These are phyloP conservation scores for Pythium inflatum DNA, from an alignment of 352 stramenopile species.

Conservation along the genomic window DNA sequence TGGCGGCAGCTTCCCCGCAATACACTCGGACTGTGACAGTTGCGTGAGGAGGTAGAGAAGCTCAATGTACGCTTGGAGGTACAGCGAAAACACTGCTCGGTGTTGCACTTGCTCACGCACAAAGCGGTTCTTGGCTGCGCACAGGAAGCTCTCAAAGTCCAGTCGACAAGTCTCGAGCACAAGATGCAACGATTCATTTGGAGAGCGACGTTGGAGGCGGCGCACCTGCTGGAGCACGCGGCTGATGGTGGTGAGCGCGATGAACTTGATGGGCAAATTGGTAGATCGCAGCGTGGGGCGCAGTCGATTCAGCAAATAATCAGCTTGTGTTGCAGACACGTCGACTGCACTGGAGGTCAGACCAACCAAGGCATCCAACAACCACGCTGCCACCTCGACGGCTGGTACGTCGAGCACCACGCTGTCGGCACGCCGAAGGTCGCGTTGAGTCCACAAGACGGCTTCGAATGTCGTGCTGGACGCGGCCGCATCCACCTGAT, in stretches of 20 bases:
- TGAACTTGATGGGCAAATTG: constrained; percentile 72
- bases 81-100: constrained; percentile 66
- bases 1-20: not conserved
- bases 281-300: constrained; percentile 28
- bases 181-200: not conserved
- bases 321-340: not conserved
- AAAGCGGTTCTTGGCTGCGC: constrained; percentile 55
- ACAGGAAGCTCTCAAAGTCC: constrained; percentile 44
- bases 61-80: constrained; percentile 74
- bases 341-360: not conserved
- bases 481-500: constrained; percentile 65
- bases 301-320: not conserved
- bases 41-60: constrained; percentile 36
- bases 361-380: constrained; percentile 24
- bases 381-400: constrained; percentile 64
- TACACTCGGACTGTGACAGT: not conserved
- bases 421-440: constrained; percentile 53
- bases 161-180: constrained; percentile 27
- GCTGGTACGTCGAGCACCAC: constrained; percentile 58
- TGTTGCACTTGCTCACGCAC: constrained; percentile 61
- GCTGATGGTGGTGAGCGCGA: constrained; percentile 57
- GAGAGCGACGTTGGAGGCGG: not conserved
- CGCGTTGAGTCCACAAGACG: constrained; percentile 77
- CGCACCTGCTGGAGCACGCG: constrained; percentile 37
- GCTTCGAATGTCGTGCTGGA: constrained; percentile 59